phyloP scores from a whole-genome alignment of 352 stramenopile genomes.

The Thraustochytrium striatum region DNA sequence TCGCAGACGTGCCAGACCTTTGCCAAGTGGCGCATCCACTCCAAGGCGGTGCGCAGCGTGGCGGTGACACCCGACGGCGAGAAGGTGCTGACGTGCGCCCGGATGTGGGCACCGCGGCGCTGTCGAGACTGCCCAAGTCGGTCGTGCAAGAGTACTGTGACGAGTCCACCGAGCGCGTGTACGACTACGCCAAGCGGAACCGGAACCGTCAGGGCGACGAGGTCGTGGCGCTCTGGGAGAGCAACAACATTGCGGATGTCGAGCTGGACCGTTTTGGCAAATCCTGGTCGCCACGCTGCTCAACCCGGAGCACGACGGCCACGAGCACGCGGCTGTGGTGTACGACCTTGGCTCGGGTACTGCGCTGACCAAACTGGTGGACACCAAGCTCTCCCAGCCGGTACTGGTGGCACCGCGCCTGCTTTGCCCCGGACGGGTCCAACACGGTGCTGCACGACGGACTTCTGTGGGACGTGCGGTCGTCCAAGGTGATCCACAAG shows the following conservation, averaged over 20 bases:
- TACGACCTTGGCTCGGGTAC: constrained; percentile 37
- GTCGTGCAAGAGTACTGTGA: constrained; percentile 20
- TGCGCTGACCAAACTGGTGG: neutral
- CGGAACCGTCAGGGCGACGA: constrained; percentile 32
- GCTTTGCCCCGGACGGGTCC: constrained; percentile 39
- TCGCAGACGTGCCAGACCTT: constrained; percentile 39
- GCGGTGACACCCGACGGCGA: neutral
- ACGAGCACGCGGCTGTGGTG: constrained; percentile 9
- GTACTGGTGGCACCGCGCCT: constrained; percentile 29
- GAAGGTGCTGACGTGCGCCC: neutral
- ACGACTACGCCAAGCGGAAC: constrained; percentile 8
- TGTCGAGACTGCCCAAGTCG: constrained; percentile 11
- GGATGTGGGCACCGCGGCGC: neutral
- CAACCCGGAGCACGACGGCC: neutral
- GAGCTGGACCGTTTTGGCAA: constrained; percentile 20
- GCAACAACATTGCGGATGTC: constrained; percentile 9
- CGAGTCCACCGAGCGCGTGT: constrained; percentile 1
- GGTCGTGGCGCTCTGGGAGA: constrained; percentile 10
- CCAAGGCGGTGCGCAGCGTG: neutral
- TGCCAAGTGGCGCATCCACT: constrained; percentile 33
- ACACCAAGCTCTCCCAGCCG: constrained; percentile 38
- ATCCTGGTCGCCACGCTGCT: constrained; percentile 11
- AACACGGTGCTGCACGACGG: constrained; percentile 40
- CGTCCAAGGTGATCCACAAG: constrained; percentile 67
- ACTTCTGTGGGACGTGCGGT: constrained; percentile 35